Evolutionary conservation across 2,329 filamentous ascomycete species (phyloP), one percentile per base, ranked within the genome.

Genomic region (Exserohilum rostratum): DNA sequence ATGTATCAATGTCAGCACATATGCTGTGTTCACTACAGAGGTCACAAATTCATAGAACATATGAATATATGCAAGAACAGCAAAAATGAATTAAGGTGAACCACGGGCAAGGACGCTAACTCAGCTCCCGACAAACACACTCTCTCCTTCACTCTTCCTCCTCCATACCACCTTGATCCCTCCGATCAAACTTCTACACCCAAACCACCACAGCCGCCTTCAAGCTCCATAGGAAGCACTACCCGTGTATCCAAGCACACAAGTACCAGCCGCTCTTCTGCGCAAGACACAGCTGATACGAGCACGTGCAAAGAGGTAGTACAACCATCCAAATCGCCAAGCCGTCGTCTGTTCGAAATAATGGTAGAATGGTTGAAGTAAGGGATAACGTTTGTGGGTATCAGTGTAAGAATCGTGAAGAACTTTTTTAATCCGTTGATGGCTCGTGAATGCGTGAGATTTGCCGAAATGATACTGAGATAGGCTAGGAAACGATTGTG

Each of bases 321-420:
- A 58, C 54, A 58, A 55, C 60, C 66, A 60, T 65, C 60, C 61
- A 67, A 63, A 64, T 71, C 69, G 68, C 69, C 70, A 72, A 74
- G 71, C 70, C 69, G 68, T 67, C 68, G 65, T 70, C 62, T 68
- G 66, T 69, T 62, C 58, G 57, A 70, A 71, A 61, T 35, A 67
- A 69, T 67, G 69, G 69, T 70, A 72, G 67, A 71, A 72, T 71
- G 68, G 68, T 67, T 64, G 60, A 60, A 56, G 56, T 65, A 68
- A 67, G 67, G 63, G 64, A 71, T 67, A 73, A 73, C 66, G 68
- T 70, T 74, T 64, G 70, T 76, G 75, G 76, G 76, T 78, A 77
- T 78, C 75, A 75, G 72, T 66, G 72, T 76, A 71, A 71, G 70
- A 73, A 69, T 75, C 69, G 72, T 75, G 68, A 73, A 54, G 50